Conservation (phyloP, 208 protist species). For the Wallacemonas rigidus region DNA sequence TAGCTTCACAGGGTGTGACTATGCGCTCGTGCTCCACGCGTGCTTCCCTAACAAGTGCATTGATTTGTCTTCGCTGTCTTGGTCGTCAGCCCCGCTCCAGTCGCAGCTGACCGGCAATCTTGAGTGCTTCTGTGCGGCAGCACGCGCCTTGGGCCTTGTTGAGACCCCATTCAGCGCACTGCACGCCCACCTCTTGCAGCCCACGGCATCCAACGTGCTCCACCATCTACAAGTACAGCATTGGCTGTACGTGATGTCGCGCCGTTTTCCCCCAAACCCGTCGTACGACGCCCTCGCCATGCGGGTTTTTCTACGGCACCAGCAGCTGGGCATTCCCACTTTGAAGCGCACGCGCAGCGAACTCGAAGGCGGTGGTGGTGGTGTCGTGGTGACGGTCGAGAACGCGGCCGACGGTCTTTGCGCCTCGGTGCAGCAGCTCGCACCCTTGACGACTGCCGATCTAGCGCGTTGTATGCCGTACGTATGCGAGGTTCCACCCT, state of each 20-base stretch:
- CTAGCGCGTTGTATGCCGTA: conserved; percentile 12
- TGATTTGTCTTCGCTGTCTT: conserved; percentile 54
- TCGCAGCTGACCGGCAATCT: conserved; percentile 64
- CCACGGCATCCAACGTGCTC: conserved; percentile 36
- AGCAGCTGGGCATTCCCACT: conserved; percentile 55
- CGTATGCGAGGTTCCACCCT: conserved; percentile 20
- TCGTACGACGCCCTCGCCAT: conserved; percentile 47
- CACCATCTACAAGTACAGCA: conserved; percentile 78
- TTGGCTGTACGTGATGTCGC: conserved; percentile 66
- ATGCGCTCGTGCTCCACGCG: conserved; percentile 63
- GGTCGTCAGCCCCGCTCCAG: conserved; percentile 49
- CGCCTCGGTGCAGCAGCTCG: conserved; percentile 7
- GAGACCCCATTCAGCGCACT: conserved; percentile 52
- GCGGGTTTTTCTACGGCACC: conserved; percentile 42
- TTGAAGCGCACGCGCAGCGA: conserved; percentile 24
- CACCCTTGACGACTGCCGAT: not conserved
- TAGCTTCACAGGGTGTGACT: conserved; percentile 71
- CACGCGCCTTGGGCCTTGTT: conserved; percentile 31
- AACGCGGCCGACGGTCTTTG: conserved; percentile 21
- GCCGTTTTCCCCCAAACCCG: conserved; percentile 43
- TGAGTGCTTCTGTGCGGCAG: conserved; percentile 54
- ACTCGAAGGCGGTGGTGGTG: conserved; percentile 1
- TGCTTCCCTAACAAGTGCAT: conserved; percentile 59
- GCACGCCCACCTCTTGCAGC: conserved; percentile 43
- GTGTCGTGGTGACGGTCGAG: conserved; percentile 3